A percentile compares a stretch with the other conserved stretches of the same genome.
Conservation (phyloP, 805 yeast species). For the Saccharomycopsis fibuligera region DNA sequence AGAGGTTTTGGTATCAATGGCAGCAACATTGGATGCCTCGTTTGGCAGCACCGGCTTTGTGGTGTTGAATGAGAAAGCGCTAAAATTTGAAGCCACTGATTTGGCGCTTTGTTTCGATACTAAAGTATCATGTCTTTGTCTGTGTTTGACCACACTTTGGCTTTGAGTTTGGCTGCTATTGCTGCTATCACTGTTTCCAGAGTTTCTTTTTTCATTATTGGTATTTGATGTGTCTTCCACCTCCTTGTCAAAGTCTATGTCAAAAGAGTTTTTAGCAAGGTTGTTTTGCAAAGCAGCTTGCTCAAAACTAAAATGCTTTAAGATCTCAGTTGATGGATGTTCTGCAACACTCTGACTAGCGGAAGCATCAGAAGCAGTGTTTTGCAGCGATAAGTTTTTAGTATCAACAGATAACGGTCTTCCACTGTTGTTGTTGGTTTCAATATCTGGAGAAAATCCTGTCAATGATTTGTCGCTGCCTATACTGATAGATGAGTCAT, state of each 20-base stretch:
- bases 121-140: background rate
- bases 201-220: background rate
- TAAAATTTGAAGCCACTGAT: background rate
- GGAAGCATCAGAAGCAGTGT: background rate
- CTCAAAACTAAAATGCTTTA: slow-evolving; percentile 16
- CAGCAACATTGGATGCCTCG: background rate
- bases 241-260: slow-evolving; percentile 19
- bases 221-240: background rate
- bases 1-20: background rate
- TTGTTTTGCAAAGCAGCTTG: no score
- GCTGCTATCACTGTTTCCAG: background rate
- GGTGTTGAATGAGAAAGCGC: slow-evolving; percentile 14
- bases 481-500: slow-evolving; percentile 11
- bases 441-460: slow-evolving; percentile 19
- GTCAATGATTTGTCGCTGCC: slow-evolving; percentile 17
- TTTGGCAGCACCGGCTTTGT: slow-evolving; percentile 3
- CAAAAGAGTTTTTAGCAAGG: slow-evolving; percentile 4
- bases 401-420: background rate
- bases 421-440: slow-evolving; percentile 5
- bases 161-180: no score
- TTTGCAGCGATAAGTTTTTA: slow-evolving; percentile 3
- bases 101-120: background rate
- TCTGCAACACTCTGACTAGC: background rate
- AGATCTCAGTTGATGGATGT: background rate
- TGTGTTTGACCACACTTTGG: background rate